Base-by-base conservation (phyloP, 2,329 filamentous ascomycete species). In the Arthrobotrys iridis region DNA sequence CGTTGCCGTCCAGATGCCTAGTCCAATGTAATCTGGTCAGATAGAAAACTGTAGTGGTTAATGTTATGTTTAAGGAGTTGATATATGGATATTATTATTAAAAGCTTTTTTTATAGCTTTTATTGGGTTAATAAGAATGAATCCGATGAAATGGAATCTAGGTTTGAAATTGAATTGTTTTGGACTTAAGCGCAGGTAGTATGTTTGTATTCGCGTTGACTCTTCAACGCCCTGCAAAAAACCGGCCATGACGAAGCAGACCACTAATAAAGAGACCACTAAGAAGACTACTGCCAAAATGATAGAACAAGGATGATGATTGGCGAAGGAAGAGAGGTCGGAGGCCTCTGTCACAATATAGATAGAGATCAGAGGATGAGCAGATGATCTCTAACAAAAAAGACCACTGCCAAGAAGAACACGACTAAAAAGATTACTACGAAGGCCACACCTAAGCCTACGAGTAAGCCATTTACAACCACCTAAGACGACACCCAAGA, bases 31-130 rank as follows among this genome's bases (percentile, higher is more conserved):
- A 26, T 33, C n/a, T 8, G 57, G 57, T 5, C 43, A 62, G 45
- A 30, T 24, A 1, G 40, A 20, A 18, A 60, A 60, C 22, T 70
- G 65, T 40, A 35, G 62, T 15, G 41, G 50, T 3, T 70, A 55
- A 55, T 20, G 65, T 11, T 40, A 41, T 18, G 57, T 62, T 0
- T 30, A 52, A 15, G 26, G 41, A 2, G 57, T 43, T 33, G 65
- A 70, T 35, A 70, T 55, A 8, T 70, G 65, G 65, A 60, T 11
- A 55, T 45, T 37, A 70, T 70, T 41, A 55, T 70, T 43, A 43
- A 45, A 20, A 57, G 33, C 24, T 70, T 50, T 24, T n/a, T 20
- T 24, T 4, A 22, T 30, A 10, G 52, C 57, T n/a, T 55, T 55
- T 5, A 57, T 50, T 6, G 62, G 35, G 26, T 45, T 70, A 7